Evolutionary conservation across 208 protist species (phyloP).

Genomic region (Wallacemonas sp.): DNA sequence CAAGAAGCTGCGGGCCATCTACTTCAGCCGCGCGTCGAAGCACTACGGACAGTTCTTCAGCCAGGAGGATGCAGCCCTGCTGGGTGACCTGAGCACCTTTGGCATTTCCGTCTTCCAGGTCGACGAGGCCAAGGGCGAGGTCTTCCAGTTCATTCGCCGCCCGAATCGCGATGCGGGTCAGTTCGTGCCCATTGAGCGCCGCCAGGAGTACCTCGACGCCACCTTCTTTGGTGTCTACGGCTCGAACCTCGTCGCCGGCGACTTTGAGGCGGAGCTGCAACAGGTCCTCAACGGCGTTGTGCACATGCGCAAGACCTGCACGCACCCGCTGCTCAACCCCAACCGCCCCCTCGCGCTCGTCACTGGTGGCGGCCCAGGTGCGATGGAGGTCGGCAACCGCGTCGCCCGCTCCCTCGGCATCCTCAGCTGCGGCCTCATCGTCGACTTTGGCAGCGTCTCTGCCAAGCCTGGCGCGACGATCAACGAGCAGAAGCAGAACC

Average conservation of each 20-base stretch:
- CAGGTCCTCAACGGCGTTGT: slow-evolving; percentile 83
- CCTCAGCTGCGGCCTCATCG: slow-evolving; percentile 88
- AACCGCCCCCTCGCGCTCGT: slow-evolving; percentile 82
- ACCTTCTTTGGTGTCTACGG: slow-evolving; percentile 94
- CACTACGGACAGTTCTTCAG: slow-evolving; percentile 89
- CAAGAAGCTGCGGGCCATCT: slow-evolving; percentile 85
- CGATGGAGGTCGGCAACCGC: slow-evolving; percentile 94
- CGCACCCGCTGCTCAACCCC: slow-evolving; percentile 77
- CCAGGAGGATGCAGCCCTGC: slow-evolving; percentile 86
- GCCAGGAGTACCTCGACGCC: slow-evolving; percentile 85
- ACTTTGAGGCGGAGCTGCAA: slow-evolving; percentile 91
- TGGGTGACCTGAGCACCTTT: slow-evolving; percentile 87
- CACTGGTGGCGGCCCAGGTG: slow-evolving; percentile 91
- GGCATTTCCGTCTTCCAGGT: slow-evolving; percentile 90
- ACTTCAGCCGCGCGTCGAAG: slow-evolving; percentile 79
- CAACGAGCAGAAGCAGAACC: slow-evolving; percentile 93
- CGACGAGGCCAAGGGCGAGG: slow-evolving; percentile 69
- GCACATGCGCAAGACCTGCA: slow-evolving; percentile 62
- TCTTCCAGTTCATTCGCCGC: slow-evolving; percentile 90
- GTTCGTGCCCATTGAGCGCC: slow-evolving; percentile 87
- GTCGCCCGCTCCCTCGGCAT: slow-evolving; percentile 90
- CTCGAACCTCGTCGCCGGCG: slow-evolving; percentile 90
- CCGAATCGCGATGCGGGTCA: slow-evolving; percentile 72
- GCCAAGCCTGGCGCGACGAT: slow-evolving; percentile 85
- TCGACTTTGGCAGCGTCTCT: slow-evolving; percentile 89